Percentiles rank a stretch among this genome's conserved stretches.
Conservation (phyloP, 176 grass and related monocot species). For the Juncus effusus region DNA sequence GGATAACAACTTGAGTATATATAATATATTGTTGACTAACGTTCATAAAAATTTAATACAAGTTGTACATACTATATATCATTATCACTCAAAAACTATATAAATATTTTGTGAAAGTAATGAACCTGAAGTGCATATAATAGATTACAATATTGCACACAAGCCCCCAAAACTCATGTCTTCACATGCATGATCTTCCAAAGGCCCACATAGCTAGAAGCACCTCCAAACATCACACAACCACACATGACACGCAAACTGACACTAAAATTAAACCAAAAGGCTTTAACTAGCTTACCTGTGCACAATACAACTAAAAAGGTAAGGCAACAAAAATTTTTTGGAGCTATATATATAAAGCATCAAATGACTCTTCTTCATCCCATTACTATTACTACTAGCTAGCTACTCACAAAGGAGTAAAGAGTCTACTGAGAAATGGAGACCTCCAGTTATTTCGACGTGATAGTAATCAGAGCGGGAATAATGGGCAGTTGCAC, state of each 20-base stretch:
- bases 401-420: neutral
- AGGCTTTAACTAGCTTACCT: slow-evolving; percentile 4
- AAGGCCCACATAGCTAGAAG: too few species aligned
- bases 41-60: too few species aligned
- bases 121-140: too few species aligned
- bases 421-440: neutral
- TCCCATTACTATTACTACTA: neutral
- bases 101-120: too few species aligned
- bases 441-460: slow-evolving; percentile 25
- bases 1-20: too few species aligned
- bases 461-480: slow-evolving; percentile 65
- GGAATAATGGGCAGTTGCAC: slow-evolving; percentile 96
- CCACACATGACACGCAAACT: neutral
- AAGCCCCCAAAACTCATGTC: too few species aligned
- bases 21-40: too few species aligned
- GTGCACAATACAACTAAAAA: too few species aligned
- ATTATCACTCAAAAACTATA: too few species aligned
- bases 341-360: slow-evolving; percentile 6
- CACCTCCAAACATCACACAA: neutral
- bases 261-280: neutral
- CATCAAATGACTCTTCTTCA: neutral
- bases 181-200: too few species aligned
- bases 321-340: neutral
- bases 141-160: too few species aligned
- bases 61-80: too few species aligned